Conservation (phyloP, 148 eudicot genomes). For the Arbutus unedo region DNA sequence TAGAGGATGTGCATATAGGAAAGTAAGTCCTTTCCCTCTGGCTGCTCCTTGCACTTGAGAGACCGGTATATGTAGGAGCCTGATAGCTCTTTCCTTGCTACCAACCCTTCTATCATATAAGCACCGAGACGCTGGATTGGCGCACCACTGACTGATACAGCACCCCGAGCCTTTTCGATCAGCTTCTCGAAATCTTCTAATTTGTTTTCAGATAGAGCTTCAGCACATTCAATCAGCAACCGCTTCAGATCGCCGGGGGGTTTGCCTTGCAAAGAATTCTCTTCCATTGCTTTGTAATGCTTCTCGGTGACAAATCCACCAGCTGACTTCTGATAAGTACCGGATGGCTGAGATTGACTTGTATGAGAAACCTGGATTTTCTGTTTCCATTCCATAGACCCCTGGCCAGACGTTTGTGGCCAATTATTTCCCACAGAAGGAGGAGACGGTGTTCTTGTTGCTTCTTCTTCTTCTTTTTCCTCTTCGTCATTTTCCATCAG, state of each 20-base stretch:
- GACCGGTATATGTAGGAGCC: constrained; percentile 70
- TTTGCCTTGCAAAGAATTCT: constrained; percentile 9
- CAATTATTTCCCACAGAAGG: constrained; percentile 35
- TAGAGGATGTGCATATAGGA: constrained; percentile 87
- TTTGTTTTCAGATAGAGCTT: constrained; percentile 57
- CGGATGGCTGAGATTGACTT: constrained; percentile 29
- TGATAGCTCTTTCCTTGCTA: constrained; percentile 67
- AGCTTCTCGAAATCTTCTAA: constrained; percentile 59
- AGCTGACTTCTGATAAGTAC: constrained; percentile 9
- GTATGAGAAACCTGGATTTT: constrained; percentile 28
- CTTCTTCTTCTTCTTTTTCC: constrained; percentile 37
- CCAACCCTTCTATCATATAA: constrained; percentile 81
- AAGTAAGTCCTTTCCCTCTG: constrained; percentile 69
- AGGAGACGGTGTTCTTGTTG: constrained; percentile 19
- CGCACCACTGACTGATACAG: constrained; percentile 71
- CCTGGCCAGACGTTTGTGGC: constrained; percentile 28
- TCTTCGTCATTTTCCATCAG: constrained; percentile 63
- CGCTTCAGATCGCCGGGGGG: constrained; percentile 56
- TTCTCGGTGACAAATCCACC: constrained; percentile 3
- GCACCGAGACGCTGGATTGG: constrained; percentile 95
- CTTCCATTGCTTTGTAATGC: constrained; percentile 27
- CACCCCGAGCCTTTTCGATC: constrained; percentile 40
- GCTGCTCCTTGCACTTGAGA: constrained; percentile 66
- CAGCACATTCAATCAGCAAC: constrained; percentile 69
- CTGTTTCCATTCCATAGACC: constrained; percentile 39